phyloP scores from a whole-genome alignment of 2,329 filamentous ascomycete genomes.

The Aspergillus sp. region DNA sequence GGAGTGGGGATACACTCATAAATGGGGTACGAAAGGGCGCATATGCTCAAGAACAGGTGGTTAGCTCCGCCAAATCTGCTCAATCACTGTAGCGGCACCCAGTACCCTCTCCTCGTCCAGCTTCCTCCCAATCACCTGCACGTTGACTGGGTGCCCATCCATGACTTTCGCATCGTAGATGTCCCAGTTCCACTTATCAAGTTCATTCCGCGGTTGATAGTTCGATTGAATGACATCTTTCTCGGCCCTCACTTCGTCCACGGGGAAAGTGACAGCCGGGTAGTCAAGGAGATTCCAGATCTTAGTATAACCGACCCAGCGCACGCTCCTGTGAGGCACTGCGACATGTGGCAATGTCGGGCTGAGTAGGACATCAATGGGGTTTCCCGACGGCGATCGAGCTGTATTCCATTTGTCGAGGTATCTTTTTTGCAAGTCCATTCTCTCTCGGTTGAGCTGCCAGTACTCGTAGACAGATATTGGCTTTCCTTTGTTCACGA shows the following conservation, averaged over 20 bases:
- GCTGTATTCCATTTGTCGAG: constrained; percentile 59
- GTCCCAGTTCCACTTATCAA: constrained; percentile 54
- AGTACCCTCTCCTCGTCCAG: constrained; percentile 59
- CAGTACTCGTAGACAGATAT: constrained; percentile 67
- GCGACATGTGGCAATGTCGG: constrained; percentile 63
- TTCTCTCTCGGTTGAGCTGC: constrained; percentile 63
- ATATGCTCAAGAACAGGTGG: not conserved
- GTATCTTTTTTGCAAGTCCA: constrained; percentile 54
- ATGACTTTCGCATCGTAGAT: constrained; percentile 47
- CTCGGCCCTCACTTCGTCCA: constrained; percentile 47
- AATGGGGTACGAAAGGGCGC: not conserved
- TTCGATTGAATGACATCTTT: constrained; percentile 39
- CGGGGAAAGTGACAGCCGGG: constrained; percentile 57
- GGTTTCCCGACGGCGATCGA: constrained; percentile 46
- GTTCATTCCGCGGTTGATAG: constrained; percentile 50
- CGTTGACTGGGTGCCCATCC: constrained; percentile 50
- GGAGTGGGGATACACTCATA: not conserved
- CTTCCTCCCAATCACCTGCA: constrained; percentile 55
- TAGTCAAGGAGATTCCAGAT: constrained; percentile 66
- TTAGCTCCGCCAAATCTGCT: constrained; percentile 24
- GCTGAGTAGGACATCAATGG: constrained; percentile 57
- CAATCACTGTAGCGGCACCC: constrained; percentile 38
- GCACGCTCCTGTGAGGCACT: constrained; percentile 44
- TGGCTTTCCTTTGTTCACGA: constrained; percentile 53
- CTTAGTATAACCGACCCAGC: constrained; percentile 60